Evolutionary conservation across 805 yeast genomes (phyloP).

Genomic region (Cyberlindnera petersonii): DNA sequence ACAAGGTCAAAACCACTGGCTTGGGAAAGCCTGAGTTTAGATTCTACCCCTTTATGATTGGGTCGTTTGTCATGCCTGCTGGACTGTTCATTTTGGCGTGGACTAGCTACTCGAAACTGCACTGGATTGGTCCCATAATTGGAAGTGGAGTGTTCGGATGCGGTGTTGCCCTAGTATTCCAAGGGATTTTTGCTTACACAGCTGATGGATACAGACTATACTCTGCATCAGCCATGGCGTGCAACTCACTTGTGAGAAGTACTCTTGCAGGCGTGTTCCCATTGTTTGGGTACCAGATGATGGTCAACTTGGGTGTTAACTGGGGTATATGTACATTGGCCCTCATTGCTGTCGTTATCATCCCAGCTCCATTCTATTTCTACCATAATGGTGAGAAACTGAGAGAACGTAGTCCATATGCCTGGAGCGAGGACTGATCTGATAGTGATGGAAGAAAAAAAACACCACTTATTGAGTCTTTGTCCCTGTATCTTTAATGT

Average conservation of each 20-base stretch:
- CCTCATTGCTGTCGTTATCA: slow-evolving; percentile 44
- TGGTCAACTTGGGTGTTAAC: slow-evolving; percentile 47
- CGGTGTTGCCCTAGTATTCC: slow-evolving; percentile 63
- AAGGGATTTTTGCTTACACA: slow-evolving; percentile 62
- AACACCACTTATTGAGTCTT: too few species aligned
- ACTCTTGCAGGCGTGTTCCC: slow-evolving; percentile 56
- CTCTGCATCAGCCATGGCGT: slow-evolving; percentile 50
- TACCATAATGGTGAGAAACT: slow-evolving; percentile 42
- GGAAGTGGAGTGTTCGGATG: slow-evolving; percentile 75
- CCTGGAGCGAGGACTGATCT: slow-evolving; percentile 32
- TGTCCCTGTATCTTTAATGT: too few species aligned
- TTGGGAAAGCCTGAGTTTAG: slow-evolving; percentile 55
- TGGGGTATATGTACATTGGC: slow-evolving; percentile 57
- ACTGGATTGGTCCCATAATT: slow-evolving; percentile 69
- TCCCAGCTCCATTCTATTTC: slow-evolving; percentile 54
- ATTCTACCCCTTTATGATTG: slow-evolving; percentile 57
- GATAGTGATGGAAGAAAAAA: too few species aligned
- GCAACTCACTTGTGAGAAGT: slow-evolving; percentile 50
- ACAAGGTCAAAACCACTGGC: slow-evolving; percentile 38
- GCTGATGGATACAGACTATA: slow-evolving; percentile 55
- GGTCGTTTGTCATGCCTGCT: slow-evolving; percentile 60
- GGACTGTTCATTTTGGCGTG: slow-evolving; percentile 76
- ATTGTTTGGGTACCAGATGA: slow-evolving; percentile 55
- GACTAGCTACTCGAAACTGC: slow-evolving; percentile 56
- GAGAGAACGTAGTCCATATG: slow-evolving; percentile 44